Base-by-base conservation (phyloP, 1,284 basidiomycete genomes). In the Sanghuangporus weigelae region DNA sequence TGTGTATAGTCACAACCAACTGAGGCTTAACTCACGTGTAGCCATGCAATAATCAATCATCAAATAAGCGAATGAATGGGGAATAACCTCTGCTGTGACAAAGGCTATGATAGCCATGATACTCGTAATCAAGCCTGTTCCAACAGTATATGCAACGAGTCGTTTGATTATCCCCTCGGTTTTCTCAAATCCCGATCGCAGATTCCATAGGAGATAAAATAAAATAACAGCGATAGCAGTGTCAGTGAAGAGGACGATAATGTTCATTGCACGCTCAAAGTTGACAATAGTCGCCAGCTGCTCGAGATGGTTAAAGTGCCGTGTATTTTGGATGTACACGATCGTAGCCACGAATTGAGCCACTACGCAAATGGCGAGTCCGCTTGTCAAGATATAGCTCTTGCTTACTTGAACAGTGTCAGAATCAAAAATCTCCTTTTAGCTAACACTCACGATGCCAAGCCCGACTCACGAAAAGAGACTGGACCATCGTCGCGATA, bases 151-250 rank as follows among this genome's bases (percentile, higher is more conserved):
- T 39, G 51, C 10, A 11, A 63, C 42, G 3, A 63, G 38, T 16
- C 42, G 42, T 11, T 54, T 26, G n/a, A 63, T 40, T 39, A 63
- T 10, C 14, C 49, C 38, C 19, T 63, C 57, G n/a, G 57, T 59
- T 31, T 54, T 35, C 57, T 55, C 59, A 23, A 63, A 50, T 31
- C 49, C 48, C 8, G 58, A 44, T 16, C 62, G 62, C 10, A 21
- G 40, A 7, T 36, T 44, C 10, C 46, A 49, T 11, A 63, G 31
- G 14, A 63, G 49, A 23, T 35, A 51, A 11, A 55, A 36, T 1
- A 63, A 46, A 1, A 44, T 36, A 10, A 51, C 6, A 2, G 62
- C 46, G 2, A 63, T 51, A 0, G 51, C 12, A n/a, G 51, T 35
- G 11, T 63, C 62, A 4, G 50, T 59, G 8, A 59, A 11, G 8